phyloP scores from a whole-genome alignment of 2,329 filamentous ascomycete genomes.

The Fusarium proliferatum region DNA sequence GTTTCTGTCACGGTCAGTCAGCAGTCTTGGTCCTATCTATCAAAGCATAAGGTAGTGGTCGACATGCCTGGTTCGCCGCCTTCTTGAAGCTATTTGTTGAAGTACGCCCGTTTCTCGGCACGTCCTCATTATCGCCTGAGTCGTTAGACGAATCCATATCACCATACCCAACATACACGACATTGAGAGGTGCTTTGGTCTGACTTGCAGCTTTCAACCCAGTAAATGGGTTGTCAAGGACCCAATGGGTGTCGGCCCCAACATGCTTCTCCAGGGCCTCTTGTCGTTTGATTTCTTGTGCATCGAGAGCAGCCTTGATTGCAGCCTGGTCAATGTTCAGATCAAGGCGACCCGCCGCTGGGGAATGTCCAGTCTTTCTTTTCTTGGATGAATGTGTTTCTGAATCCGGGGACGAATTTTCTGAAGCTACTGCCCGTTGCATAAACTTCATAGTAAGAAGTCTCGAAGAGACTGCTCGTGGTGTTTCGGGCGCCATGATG shows the following conservation, averaged over 20 bases:
- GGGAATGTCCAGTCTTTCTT: slow-evolving; percentile 60
- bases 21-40: not conserved
- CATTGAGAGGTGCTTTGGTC: slow-evolving; percentile 57
- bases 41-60: not conserved
- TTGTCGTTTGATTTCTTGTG: slow-evolving; percentile 74
- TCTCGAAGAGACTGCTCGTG: slow-evolving; percentile 82
- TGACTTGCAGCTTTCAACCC: slow-evolving; percentile 42
- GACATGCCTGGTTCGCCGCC: slow-evolving; percentile 45
- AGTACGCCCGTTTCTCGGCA: slow-evolving; percentile 49
- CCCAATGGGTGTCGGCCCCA: slow-evolving; percentile 80
- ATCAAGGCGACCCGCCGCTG: slow-evolving; percentile 52
- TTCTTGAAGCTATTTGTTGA: slow-evolving; percentile 49
- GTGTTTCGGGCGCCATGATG: slow-evolving; percentile 62
- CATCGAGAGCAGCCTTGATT: slow-evolving; percentile 71
- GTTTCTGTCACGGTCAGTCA: slow-evolving; percentile 33
- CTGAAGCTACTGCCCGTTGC: slow-evolving; percentile 82
- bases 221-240: slow-evolving; percentile 64
- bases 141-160: slow-evolving; percentile 59
- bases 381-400: slow-evolving; percentile 71
- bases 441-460: slow-evolving; percentile 98
- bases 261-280: slow-evolving; percentile 71
- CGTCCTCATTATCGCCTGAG: slow-evolving; percentile 50
- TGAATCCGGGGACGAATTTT: slow-evolving; percentile 58
- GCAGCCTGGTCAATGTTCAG: slow-evolving; percentile 65
- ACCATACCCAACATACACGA: slow-evolving; percentile 69